Evolutionary conservation across 768 basidiomycete species (phyloP).

Genomic region (Rhizopogon roseolus): DNA sequence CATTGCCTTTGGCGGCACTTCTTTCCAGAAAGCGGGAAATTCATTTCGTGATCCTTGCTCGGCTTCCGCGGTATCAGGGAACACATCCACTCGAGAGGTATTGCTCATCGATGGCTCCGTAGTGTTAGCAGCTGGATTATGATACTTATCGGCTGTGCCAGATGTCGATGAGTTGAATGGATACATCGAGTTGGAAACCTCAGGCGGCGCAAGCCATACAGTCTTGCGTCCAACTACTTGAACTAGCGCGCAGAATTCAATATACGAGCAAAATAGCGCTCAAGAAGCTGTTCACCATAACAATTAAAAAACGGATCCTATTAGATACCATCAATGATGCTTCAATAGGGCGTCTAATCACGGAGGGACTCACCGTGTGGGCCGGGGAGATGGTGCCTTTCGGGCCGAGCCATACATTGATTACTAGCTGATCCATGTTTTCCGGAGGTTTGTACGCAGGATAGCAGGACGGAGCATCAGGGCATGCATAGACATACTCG

Average conservation of each 20-base stretch:
- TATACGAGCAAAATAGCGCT: background rate
- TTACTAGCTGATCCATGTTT: constrained; percentile 59
- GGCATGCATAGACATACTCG: constrained; percentile 78
- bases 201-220: constrained; percentile 87
- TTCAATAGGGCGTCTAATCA: constrained; percentile 3
- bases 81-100: constrained; percentile 82
- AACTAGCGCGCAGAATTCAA: constrained; percentile 36
- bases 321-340: constrained; percentile 5
- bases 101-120: constrained; percentile 59
- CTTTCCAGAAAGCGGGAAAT: constrained; percentile 49
- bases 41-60: constrained; percentile 15
- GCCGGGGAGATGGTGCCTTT: constrained; percentile 79
- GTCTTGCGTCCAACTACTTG: constrained; percentile 89
- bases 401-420: constrained; percentile 85
- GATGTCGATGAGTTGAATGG: constrained; percentile 31
- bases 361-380: constrained; percentile 62
- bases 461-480: constrained; percentile 36
- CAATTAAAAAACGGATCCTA: constrained; percentile 94
- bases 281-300: constrained; percentile 54
- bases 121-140: constrained; percentile 35
- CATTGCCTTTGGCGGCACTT: constrained; percentile 57
- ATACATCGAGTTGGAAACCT: constrained; percentile 52
- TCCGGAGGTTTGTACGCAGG: constrained; percentile 58
- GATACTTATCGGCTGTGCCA: constrained; percentile 11
- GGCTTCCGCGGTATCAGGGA: constrained; percentile 29